Evolutionary conservation across 2,329 filamentous ascomycete genomes (phyloP).

Genomic region (Claviceps quebecensis): DNA sequence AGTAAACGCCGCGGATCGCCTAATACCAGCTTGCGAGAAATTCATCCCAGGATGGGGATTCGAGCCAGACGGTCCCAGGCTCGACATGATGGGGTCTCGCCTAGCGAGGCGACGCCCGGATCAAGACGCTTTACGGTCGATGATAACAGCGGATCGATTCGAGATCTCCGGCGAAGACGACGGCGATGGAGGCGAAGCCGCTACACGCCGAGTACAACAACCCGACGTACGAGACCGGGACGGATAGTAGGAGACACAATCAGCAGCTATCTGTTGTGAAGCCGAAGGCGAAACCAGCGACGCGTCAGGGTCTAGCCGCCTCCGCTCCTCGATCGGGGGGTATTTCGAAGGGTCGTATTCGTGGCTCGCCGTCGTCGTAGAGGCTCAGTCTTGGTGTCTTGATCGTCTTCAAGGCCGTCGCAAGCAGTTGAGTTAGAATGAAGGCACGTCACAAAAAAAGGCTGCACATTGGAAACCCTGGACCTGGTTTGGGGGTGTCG

Average conservation of each 20-base stretch:
- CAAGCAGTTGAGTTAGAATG: slow-evolving; percentile 1
- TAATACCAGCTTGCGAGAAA: slow-evolving; percentile 36
- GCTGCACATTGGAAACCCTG: slow-evolving; percentile 14
- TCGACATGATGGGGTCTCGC: slow-evolving; percentile 26
- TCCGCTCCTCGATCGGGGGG: slow-evolving; percentile 2
- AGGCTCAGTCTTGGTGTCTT: slow-evolving; percentile 1
- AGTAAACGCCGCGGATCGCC: slow-evolving; percentile 30
- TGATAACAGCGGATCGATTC: slow-evolving; percentile 1
- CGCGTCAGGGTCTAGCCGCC: slow-evolving; percentile 3
- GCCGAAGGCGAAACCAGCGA: neutral
- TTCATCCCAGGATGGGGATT: slow-evolving; percentile 39
- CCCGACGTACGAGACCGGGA: neutral
- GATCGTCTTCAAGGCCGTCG: slow-evolving; percentile 3
- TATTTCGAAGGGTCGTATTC: neutral
- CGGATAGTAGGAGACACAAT: neutral
- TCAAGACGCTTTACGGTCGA: neutral
- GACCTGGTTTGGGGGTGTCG: slow-evolving; percentile 24
- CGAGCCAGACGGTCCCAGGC: slow-evolving; percentile 33
- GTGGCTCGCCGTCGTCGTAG: slow-evolving; percentile 2
- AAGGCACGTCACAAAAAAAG: slow-evolving; percentile 6
- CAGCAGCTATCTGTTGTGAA: neutral
- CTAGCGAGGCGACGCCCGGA: slow-evolving; percentile 1
- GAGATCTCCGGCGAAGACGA: neutral
- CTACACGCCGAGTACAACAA: neutral
- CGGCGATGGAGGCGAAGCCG: neutral